phyloP scores from a whole-genome alignment of 1,284 basidiomycete species.

The Veloboletus limbatus region DNA sequence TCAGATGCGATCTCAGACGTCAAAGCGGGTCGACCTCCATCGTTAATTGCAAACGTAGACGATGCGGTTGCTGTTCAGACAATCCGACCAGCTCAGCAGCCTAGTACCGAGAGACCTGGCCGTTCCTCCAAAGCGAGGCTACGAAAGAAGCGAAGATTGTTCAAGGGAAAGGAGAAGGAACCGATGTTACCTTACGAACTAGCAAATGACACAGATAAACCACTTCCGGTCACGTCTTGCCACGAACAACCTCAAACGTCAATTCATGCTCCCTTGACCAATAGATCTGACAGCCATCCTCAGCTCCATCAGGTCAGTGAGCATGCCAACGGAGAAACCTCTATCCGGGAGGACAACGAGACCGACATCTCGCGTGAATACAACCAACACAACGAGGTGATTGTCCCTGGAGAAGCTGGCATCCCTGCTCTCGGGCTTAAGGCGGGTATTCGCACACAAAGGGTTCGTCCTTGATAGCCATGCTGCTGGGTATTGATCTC shows the following conservation, averaged over 20 bases:
- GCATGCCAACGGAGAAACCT: background rate
- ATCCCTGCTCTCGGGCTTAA: constrained; percentile 6
- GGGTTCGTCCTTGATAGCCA: constrained; percentile 18
- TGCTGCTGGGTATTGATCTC: background rate
- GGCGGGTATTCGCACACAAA: constrained; percentile 27
- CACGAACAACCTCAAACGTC: constrained; percentile 4
- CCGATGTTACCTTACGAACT: background rate
- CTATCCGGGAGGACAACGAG: background rate
- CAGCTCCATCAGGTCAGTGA: background rate
- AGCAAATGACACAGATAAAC: background rate
- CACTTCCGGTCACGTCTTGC: background rate
- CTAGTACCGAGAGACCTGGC: background rate
- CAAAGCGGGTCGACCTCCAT: background rate
- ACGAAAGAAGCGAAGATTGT: constrained; percentile 21
- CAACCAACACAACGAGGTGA: background rate
- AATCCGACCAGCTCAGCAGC: background rate
- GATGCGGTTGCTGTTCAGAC: constrained; percentile 1
- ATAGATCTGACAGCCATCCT: background rate
- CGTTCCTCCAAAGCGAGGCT: constrained; percentile 4
- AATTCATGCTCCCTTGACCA: background rate
- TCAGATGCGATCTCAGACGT: constrained; percentile 8
- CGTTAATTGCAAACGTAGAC: background rate
- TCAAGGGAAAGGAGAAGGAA: constrained; percentile 9
- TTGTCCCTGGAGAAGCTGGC: background rate
- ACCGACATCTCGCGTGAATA: background rate